A percentile compares a stretch with the other conserved stretches of the same genome.
These are phyloP conservation scores for Dittrichia graveolens DNA, from an alignment of 129 eudicot genomes.

Conservation along the genomic window DNA sequence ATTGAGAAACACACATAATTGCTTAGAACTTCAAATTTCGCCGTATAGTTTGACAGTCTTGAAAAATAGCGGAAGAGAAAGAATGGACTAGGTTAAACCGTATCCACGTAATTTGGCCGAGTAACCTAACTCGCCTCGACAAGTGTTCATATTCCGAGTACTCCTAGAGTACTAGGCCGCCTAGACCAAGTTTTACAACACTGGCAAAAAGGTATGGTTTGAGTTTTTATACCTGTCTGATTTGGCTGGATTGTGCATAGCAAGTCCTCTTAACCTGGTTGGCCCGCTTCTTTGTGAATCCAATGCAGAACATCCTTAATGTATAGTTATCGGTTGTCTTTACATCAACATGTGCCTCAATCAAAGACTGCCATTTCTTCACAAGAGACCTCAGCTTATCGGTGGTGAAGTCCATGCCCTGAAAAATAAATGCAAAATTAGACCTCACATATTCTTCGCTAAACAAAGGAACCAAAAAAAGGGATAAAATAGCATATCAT, in stretches of 20 bases:
- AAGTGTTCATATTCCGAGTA: no score
- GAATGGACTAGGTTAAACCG: not conserved
- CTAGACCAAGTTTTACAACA: not conserved
- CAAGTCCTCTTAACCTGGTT: conserved; percentile 77
- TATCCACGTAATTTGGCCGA: no score
- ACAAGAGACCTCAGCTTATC: conserved; percentile 66
- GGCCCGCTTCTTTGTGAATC: conserved; percentile 72
- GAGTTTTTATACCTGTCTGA: conserved; percentile 42
- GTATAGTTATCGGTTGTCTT: conserved; percentile 72
- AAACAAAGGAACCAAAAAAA: not conserved
- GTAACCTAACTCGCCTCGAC: no score
- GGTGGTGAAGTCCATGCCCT: conserved; percentile 79
- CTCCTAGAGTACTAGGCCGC: no score
- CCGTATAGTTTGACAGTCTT: no score
- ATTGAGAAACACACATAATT: no score
- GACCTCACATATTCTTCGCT: not conserved
- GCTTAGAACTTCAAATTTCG: no score
- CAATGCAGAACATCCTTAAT: conserved; percentile 69
- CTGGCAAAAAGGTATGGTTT: not conserved
- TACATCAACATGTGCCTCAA: conserved; percentile 80
- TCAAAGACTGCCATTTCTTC: conserved; percentile 69
- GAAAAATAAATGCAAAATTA: not conserved
- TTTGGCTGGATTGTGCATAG: conserved; percentile 76
- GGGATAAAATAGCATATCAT: not conserved
- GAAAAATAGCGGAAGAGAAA: not conserved